Conservation (phyloP, 768 basidiomycete genomes). For the Leccinellum luteum region DNA sequence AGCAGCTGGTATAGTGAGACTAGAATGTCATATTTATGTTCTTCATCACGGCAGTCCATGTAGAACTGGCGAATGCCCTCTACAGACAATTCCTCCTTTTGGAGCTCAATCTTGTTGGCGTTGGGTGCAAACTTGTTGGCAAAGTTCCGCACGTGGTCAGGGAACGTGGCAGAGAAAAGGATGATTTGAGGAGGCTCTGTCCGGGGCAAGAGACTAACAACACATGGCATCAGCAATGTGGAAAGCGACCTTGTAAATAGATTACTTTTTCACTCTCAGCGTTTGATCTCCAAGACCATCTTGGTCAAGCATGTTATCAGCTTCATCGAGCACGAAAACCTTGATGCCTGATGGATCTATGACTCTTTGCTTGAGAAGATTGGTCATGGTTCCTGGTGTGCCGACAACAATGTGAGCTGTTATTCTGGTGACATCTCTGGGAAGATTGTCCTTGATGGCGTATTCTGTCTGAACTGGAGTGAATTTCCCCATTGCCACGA, state of each 20-base stretch:
- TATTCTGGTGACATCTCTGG: constrained; percentile 59
- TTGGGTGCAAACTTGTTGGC: constrained; percentile 90
- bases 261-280: constrained; percentile 88
- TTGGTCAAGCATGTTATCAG: constrained; percentile 98
- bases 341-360: constrained; percentile 80
- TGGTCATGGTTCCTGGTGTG: constrained; percentile 92
- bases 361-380: constrained; percentile 75
- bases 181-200: constrained; percentile 72
- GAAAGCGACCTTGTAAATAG: background rate
- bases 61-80: constrained; percentile 96
- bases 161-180: constrained; percentile 98
- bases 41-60: constrained; percentile 91
- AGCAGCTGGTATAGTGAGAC: constrained; percentile 86
- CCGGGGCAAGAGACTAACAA: constrained; percentile 54
- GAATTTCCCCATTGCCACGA: constrained; percentile 93
- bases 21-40: constrained; percentile 94
- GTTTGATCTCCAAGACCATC: constrained; percentile 95
- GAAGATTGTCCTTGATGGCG: constrained; percentile 87
- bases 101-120: constrained; percentile 95
- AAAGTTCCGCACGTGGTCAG: constrained; percentile 88
- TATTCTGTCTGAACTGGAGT: constrained; percentile 92
- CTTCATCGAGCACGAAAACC: constrained; percentile 96
- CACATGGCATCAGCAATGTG: constrained; percentile 11
- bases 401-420: constrained; percentile 93
- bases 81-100: constrained; percentile 90